Percentiles rank a stretch among this genome's conserved stretches.
phyloP scores from a whole-genome alignment of 139 green algal species.

The Picochlorum sp. region DNA sequence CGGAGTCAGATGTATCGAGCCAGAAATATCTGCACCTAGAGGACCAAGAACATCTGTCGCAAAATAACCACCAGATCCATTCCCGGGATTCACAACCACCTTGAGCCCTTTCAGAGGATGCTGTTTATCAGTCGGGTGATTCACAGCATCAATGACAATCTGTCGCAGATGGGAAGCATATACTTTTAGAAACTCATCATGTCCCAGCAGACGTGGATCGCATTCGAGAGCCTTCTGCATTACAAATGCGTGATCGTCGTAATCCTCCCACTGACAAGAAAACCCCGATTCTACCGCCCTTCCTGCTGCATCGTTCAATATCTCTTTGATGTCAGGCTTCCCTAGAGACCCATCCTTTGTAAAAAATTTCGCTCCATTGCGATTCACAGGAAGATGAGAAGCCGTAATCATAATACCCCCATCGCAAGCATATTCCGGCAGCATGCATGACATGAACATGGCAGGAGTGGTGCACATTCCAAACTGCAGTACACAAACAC shows the following conservation, averaged over 20 bases:
- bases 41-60: conserved; percentile 74
- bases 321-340: conserved; percentile 69
- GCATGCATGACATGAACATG: conserved; percentile 88
- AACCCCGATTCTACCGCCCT: background rate
- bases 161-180: conserved; percentile 56
- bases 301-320: conserved; percentile 48
- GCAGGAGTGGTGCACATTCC: conserved; percentile 85
- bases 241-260: conserved; percentile 28
- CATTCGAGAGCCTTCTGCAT: conserved; percentile 20
- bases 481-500: conserved; percentile 45
- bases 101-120: conserved; percentile 52
- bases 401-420: conserved; percentile 80
- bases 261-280: conserved; percentile 1
- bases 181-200: conserved; percentile 31
- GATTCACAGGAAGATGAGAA: conserved; percentile 74
- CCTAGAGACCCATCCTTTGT: conserved; percentile 46
- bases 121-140: conserved; percentile 28
- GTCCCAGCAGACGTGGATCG: conserved; percentile 1
- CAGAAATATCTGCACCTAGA: conserved; percentile 74
- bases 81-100: conserved; percentile 52
- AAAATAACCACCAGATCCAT: conserved; percentile 83
- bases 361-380: conserved; percentile 84
- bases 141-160: conserved; percentile 53
- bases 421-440: conserved; percentile 30
- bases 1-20: conserved; percentile 78